A percentile compares a stretch with the other conserved stretches of the same genome.
These are phyloP conservation scores for Chenopodium suecicum DNA, from an alignment of 148 eudicot genomes.

Conservation along the genomic window DNA sequence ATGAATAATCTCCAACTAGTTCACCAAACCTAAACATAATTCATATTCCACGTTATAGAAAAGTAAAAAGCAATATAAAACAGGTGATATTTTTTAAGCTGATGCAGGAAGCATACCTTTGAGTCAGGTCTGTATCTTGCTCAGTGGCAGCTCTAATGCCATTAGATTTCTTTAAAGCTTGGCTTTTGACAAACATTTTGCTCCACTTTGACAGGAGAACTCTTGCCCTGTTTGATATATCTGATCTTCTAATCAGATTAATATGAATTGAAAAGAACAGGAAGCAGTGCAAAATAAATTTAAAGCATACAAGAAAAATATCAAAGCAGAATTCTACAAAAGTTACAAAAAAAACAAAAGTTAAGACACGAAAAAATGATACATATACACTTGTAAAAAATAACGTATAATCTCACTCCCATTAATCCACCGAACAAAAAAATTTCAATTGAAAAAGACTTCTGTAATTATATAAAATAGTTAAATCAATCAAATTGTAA, in stretches of 20 bases:
- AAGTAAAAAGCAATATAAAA: neutral
- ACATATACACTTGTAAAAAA: neutral
- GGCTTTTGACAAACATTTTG: slow-evolving; percentile 74
- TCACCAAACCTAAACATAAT: slow-evolving; percentile 65
- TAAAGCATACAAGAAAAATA: neutral
- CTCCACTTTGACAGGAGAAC: slow-evolving; percentile 76
- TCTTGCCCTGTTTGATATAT: slow-evolving; percentile 89
- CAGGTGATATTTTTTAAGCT: neutral
- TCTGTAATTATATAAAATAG: neutral
- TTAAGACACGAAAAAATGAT: neutral
- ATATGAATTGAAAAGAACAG: slow-evolving; percentile 39
- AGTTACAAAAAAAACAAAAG: too few species aligned
- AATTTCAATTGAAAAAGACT: neutral
- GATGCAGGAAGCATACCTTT: slow-evolving; percentile 49
- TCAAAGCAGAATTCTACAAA: neutral
- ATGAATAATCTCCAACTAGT: slow-evolving; percentile 59
- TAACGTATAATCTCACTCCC: neutral
- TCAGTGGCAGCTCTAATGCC: slow-evolving; percentile 50
- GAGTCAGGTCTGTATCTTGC: slow-evolving; percentile 67
- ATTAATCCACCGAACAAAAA: neutral
- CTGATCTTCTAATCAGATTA: slow-evolving; percentile 89
- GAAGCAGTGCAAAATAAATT: neutral
- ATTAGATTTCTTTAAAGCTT: slow-evolving; percentile 57
- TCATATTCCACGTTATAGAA: neutral
- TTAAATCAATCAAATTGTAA: neutral